These are phyloP conservation scores for Diaporthe nobilis DNA, from an alignment of 2,329 filamentous ascomycete genomes.

Conservation along the genomic window DNA sequence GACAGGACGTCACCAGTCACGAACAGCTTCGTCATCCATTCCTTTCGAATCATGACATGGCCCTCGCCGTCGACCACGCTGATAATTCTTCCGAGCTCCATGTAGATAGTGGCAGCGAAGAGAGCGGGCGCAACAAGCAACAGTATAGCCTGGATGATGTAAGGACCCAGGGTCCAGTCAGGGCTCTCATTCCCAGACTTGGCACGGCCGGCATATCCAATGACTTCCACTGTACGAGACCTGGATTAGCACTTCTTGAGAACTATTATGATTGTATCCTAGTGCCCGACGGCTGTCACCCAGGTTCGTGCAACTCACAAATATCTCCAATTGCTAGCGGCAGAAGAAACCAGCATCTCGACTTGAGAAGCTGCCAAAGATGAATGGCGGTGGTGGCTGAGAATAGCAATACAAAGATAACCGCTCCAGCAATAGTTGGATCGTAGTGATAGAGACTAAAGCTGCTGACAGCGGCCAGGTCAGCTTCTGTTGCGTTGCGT, in stretches of 20 bases:
- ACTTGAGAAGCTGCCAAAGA: constrained; percentile 53
- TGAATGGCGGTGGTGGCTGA: constrained; percentile 54
- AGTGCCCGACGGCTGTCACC: too few species aligned
- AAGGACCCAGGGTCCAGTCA: constrained; percentile 21
- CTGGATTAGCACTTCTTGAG: background rate
- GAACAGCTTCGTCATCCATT: constrained; percentile 35
- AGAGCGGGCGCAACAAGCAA: constrained; percentile 36
- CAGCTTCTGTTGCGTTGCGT: background rate
- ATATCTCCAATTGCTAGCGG: constrained; percentile 65
- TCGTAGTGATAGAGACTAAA: constrained; percentile 58
- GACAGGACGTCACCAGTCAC: constrained; percentile 32
- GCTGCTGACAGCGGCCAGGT: background rate
- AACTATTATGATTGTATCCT: too few species aligned
- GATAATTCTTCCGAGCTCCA: constrained; percentile 35
- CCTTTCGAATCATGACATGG: constrained; percentile 15
- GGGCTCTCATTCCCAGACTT: constrained; percentile 25
- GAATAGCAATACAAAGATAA: constrained; percentile 59
- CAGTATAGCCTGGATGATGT: constrained; percentile 32
- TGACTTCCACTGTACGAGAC: background rate
- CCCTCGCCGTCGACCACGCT: constrained; percentile 17
- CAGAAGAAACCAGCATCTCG: constrained; percentile 64
- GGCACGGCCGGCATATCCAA: constrained; percentile 30
- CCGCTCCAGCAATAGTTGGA: constrained; percentile 57
- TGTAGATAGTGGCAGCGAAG: constrained; percentile 36
- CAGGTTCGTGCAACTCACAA: constrained; percentile 53